Evolutionary conservation across 345 rosid genomes (phyloP).

Genomic region (Lenwebbia sp.): DNA sequence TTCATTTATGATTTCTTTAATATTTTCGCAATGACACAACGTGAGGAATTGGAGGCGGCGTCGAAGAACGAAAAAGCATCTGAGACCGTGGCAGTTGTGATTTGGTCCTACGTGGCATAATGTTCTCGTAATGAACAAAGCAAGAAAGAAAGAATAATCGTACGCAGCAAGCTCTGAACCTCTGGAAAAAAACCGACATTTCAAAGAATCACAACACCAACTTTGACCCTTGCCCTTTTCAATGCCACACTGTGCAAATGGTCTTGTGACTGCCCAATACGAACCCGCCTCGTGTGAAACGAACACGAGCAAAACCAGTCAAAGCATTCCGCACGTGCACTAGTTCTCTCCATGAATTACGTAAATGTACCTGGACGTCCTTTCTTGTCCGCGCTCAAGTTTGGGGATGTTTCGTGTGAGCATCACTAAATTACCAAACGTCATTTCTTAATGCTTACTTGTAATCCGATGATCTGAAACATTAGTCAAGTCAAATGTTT

Average conservation of each 20-base stretch:
- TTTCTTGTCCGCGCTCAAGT: not conserved
- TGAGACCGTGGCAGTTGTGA: not conserved
- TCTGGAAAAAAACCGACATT: not conserved
- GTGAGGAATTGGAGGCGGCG: not conserved
- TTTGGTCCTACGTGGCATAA: not conserved
- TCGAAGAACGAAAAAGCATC: not conserved
- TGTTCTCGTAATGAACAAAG: not conserved
- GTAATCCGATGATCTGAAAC: not conserved
- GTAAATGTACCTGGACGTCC: no score
- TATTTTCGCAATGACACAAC: not conserved
- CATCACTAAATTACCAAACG: not conserved
- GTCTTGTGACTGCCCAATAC: no score
- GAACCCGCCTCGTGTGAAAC: no score
- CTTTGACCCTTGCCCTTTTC: not conserved
- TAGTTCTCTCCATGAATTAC: not conserved
- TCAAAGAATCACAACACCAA: not conserved
- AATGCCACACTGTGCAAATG: no score
- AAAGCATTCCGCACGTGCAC: no score
- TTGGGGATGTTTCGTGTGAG: not conserved
- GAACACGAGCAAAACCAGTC: not conserved
- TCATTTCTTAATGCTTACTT: not conserved
- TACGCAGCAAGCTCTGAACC: no score
- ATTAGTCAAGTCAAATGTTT: not conserved
- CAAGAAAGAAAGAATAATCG: no score
- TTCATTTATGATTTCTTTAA: not conserved